Evolutionary conservation across 2,329 filamentous ascomycete genomes (phyloP), one percentile per base, ranked within the genome.

Genomic region (Hirsutella minnesotensis): DNA sequence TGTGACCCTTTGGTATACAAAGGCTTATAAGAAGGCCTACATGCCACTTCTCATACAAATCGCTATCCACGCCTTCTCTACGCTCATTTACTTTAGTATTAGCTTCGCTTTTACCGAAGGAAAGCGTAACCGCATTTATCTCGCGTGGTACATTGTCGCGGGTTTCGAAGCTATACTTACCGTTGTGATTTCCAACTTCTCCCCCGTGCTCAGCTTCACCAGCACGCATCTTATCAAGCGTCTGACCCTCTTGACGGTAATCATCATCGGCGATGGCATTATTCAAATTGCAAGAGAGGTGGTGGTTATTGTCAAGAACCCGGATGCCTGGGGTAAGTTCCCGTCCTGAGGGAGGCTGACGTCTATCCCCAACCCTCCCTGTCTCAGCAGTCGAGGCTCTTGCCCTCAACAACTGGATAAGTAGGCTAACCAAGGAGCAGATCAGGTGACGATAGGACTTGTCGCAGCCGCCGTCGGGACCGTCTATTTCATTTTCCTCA

Each of bases 191-290:
- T 79, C 78, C 9, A 70, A 67, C 39, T 58, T 65, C 19, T 80
- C 69, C 56, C 64, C 70, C 4, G 69, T 74, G 39, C 65, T 82
- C 35, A 75, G 73, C 42, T 79, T 83, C 53, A 70, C 75, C 45
- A 66, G 72, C 43, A 82, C 76, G 0, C 76, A 81, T 53, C 56
- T 83, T 42, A 76, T 78, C 52, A 75, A 79, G 52, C 69, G 80
- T 10, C 73, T 83, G 69, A 73, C 70, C 12, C 64, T 81, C 3
- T 63, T 83, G 43, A 83, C 78, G 0, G 65, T 82, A 38, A 80
- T 83, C 46, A 77, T 83, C 44, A 70, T 83, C 45, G 79, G 79
- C 13, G 79, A 83, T 52, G 77, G 77, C 40, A 73, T 79, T 15
- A 78, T 81, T 34, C 70, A 74, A n/a, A 62, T 81, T 7, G 60